Percentiles rank a stretch among this genome's conserved stretches.
Evolutionary conservation across 2,329 filamentous ascomycete genomes (phyloP).

Genomic region (Mycosphaerella sp.): DNA sequence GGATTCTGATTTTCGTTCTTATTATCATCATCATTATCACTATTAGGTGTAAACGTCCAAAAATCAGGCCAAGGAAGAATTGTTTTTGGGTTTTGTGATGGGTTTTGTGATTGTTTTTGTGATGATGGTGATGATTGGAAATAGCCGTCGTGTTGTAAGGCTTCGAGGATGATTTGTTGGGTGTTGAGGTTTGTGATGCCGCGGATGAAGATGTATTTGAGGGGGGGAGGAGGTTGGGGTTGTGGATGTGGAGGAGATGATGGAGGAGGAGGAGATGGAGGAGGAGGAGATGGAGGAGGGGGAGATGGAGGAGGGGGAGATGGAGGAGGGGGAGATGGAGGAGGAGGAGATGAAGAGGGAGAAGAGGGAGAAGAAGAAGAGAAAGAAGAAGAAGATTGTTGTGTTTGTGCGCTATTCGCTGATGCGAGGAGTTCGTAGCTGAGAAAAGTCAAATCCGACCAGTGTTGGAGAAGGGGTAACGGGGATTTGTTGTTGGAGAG

Average conservation of each 20-base stretch:
- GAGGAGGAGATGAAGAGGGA: too few species aligned
- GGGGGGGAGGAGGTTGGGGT: too few species aligned
- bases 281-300: too few species aligned
- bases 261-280: too few species aligned
- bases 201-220: slow-evolving; percentile 3
- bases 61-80: slow-evolving; percentile 3
- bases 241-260: too few species aligned
- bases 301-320: too few species aligned
- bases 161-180: slow-evolving; percentile 2
- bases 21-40: neutral
- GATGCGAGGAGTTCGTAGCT: neutral
- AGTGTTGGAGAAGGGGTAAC: slow-evolving; percentile 4
- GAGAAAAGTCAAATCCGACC: slow-evolving; percentile 7
- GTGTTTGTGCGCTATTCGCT: neutral
- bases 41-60: slow-evolving; percentile 5
- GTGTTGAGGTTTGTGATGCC: slow-evolving; percentile 4
- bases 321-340: too few species aligned
- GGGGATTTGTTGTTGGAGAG: neutral
- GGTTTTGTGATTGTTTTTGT: too few species aligned
- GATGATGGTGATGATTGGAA: too few species aligned
- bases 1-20: too few species aligned
- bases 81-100: too few species aligned
- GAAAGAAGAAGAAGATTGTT: neutral
- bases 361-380: too few species aligned
- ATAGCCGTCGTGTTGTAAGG: slow-evolving; percentile 1